Percentiles rank a stretch among this genome's conserved stretches.
These are phyloP conservation scores for Hirschioporus abietinus DNA, from an alignment of 768 basidiomycete genomes.

Conservation along the genomic window DNA sequence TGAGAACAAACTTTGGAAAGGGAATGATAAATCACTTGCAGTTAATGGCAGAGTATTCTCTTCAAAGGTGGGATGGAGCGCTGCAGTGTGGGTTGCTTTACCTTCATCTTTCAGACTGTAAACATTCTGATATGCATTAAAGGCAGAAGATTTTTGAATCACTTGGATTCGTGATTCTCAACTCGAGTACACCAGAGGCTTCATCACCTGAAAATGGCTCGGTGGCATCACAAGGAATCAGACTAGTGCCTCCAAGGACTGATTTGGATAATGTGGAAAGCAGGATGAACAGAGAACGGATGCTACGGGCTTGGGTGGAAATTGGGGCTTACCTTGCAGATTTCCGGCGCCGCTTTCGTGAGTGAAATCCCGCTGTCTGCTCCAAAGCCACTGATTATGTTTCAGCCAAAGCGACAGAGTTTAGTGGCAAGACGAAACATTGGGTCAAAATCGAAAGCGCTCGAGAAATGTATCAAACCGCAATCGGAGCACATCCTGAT, in stretches of 20 bases:
- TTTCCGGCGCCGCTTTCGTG: conserved; percentile 45
- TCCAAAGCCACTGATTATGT: neutral
- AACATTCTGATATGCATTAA: neutral
- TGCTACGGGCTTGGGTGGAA: conserved; percentile 81
- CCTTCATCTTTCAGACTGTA: neutral
- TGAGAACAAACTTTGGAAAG: conserved; percentile 72
- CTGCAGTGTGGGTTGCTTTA: conserved; percentile 41
- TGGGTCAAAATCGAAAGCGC: conserved; percentile 53
- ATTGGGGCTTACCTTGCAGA: conserved; percentile 60
- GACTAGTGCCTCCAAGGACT: conserved; percentile 50
- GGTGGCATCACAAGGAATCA: conserved; percentile 32
- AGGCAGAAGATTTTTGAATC: conserved; percentile 38
- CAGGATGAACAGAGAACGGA: conserved; percentile 47
- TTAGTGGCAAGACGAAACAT: conserved; percentile 30
- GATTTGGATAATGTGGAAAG: conserved; percentile 42
- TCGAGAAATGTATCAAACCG: conserved; percentile 67
- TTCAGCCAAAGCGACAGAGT: conserved; percentile 33
- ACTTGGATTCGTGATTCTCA: conserved; percentile 29
- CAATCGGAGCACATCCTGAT: conserved; percentile 70
- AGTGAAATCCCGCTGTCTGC: conserved; percentile 11
- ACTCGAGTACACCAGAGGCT: neutral
- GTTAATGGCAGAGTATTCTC: conserved; percentile 51
- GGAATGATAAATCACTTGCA: conserved; percentile 54
- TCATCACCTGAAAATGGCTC: conserved; percentile 10
- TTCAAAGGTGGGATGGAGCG: conserved; percentile 62